Evolutionary conservation across 495 filamentous ascomycete species (phyloP), one percentile per base, ranked within the genome.

Genomic region (Penicillium egyptiacum): DNA sequence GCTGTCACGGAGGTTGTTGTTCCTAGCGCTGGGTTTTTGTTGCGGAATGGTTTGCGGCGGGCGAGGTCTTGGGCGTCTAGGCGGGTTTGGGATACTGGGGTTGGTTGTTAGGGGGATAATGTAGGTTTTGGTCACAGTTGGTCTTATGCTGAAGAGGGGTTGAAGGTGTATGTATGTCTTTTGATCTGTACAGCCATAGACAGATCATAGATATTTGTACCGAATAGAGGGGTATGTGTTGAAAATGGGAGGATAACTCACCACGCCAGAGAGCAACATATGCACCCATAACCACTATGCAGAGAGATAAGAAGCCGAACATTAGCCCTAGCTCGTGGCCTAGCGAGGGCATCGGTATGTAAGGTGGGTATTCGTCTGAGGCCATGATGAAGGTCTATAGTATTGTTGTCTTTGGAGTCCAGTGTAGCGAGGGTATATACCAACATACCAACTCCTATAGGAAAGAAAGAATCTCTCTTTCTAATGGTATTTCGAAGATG

Each of bases 241-340:
- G 39, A 17, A 11, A 30, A 22, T 14, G 17, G 44, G 50, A 57
- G 25, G 19, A 39, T 14, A 53, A 60, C 60, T 41, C 60, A 75
- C 75, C 57, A 8, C 64, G 58, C 76, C 78, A 79, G 40, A 75
- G 28, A 19, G 71, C 54, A 4, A 68, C 55, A 40, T 80, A 80
- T 7, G 70, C 57, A 0, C 42, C 71, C 53, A 77, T 73, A 10
- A 72, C 71, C 16, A 75, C 61, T 35, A 75, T 25, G 55, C 68
- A 77, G 1, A 70, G 68, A 28, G 56, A 58, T 5, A 76, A 57
- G 54, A 80, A 78, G 30, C 66, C 77, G 56, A 77, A 71, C 50
- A 78, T 68, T 26, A 77, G 69, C 30, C 76, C 77, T 3, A 79
- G 61, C 56, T 79, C 77, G 31, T 69, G 68, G 30, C 61, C 58